These are phyloP conservation scores for Mortierella claussenii DNA, from an alignment of 192 early-diverging fungal genomes.

Conservation along the genomic window DNA sequence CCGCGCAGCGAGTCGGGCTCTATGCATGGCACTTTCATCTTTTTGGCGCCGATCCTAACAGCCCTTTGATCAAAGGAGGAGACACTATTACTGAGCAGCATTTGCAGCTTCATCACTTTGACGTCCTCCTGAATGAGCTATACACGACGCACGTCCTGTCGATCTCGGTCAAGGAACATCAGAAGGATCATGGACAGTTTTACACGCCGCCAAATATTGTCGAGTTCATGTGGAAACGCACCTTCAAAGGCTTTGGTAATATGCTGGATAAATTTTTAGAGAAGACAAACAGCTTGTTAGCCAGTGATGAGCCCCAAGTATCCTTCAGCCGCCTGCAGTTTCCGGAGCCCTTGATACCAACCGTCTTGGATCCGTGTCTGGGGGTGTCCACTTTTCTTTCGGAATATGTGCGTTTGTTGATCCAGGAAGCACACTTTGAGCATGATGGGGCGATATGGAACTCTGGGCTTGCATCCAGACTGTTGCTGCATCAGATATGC, in stretches of 20 bases:
- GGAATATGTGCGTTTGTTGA: slow-evolving; percentile 55
- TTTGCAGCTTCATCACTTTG: slow-evolving; percentile 21
- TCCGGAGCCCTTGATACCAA: slow-evolving; percentile 16
- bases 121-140: slow-evolving; percentile 58
- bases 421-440: slow-evolving; percentile 27
- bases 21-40: slow-evolving; percentile 38
- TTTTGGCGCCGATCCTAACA: slow-evolving; percentile 7
- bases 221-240: slow-evolving; percentile 66
- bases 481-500: slow-evolving; percentile 54
- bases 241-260: slow-evolving; percentile 18
- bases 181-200: slow-evolving; percentile 72
- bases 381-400: slow-evolving; percentile 67
- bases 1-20: slow-evolving; percentile 13
- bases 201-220: slow-evolving; percentile 66
- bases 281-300: no score
- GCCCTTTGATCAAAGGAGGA: slow-evolving; percentile 13
- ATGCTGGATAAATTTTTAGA: slow-evolving; percentile 13
- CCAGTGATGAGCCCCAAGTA: background rate
- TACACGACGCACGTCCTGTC: slow-evolving; percentile 64
- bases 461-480: slow-evolving; percentile 20
- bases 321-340: background rate
- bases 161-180: slow-evolving; percentile 60
- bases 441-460: slow-evolving; percentile 54
- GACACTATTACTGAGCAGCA: background rate
- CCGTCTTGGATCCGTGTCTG: slow-evolving; percentile 65